Base-by-base conservation (phyloP, 192 early-diverging fungal species). In the Linnemannia schmuckeri region DNA sequence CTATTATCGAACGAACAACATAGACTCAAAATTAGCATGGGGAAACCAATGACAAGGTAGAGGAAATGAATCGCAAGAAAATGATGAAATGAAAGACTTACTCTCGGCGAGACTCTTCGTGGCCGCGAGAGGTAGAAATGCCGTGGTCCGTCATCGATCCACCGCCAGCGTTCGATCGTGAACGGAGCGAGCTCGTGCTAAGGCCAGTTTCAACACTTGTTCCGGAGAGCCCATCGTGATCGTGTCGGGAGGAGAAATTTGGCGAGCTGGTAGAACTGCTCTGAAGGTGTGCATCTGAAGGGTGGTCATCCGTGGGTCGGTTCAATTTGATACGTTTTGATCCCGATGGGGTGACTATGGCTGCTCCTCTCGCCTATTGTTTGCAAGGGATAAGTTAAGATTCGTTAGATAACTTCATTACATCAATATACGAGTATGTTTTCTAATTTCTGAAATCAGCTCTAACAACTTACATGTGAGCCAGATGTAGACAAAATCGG, bases 321-420 rank as follows among this genome's bases (percentile, higher is more conserved):
- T 84, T 84, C 68, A 84, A 27, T 49, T 84, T 84, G 66, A 84
- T 84, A 6, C 77, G 37, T 47, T 84, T 84, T 4, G 82, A 68
- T 41, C 82, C 82, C 46, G 76, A 18, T 15, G 81, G 52, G 10
- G n/a, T 61, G n/a, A 46, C 33, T 6, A 49, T 47, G 6, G 54
- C 27, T 4, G 12, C 30, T 33, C 70, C 76, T 77, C 70, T 47
- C 30, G 30, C 61, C 61, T 66, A 66, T 33, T 27, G 12, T 9
- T 66, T 30, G 61, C 10, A 66, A 3, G 17, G 44, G 10, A 54
- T 7, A 70, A 6, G 44, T 70, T 71, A n/a, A 17, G 9, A 52
- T 52, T 30, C 24, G 24, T 13, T 70, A 22, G 2, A 40, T 44
- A 54, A 6, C 12, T 7, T 49, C 46, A n/a, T 46, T 13, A 30